phyloP scores from a whole-genome alignment of 495 filamentous ascomycete species.

The Xylaria intraflava region DNA sequence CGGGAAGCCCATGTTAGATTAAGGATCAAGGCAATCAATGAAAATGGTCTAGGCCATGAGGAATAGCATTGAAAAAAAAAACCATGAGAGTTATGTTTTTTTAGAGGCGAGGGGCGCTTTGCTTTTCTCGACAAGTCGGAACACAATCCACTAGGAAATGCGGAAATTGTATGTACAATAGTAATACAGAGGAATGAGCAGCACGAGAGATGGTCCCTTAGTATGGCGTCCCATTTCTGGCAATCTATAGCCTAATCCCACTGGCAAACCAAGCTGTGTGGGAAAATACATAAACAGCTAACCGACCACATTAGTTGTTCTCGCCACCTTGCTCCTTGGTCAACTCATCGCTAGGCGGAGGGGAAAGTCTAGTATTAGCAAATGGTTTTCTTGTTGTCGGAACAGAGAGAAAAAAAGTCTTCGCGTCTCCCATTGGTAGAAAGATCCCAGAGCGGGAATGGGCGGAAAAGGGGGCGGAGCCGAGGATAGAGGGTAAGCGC shows the following conservation, averaged over 20 bases:
- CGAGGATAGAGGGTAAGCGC: conserved; percentile 24
- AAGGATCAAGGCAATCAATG: background rate
- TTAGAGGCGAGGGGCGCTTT: conserved; percentile 18
- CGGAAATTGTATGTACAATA: conserved; percentile 25
- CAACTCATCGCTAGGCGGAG: conserved; percentile 54
- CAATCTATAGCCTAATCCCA: background rate
- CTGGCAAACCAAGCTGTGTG: background rate
- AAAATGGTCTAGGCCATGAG: background rate
- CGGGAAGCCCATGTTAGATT: background rate
- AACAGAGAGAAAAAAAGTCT: background rate
- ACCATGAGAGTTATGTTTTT: conserved; percentile 11
- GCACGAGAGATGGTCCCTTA: background rate
- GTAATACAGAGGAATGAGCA: background rate
- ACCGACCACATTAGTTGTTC: conserved; percentile 51
- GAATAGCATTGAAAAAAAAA: conserved; percentile 2
- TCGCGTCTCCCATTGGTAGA: background rate
- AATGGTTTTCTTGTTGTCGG: background rate
- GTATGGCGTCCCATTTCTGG: background rate
- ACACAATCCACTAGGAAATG: conserved; percentile 5
- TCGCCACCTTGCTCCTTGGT: conserved; percentile 63
- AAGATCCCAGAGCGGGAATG: background rate
- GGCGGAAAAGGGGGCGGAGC: background rate
- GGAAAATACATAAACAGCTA: background rate
- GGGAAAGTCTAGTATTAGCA: conserved; percentile 19
- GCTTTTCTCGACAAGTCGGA: conserved; percentile 16